Evolutionary conservation across 116 monocot species (phyloP).

Genomic region (Zostera marina): DNA sequence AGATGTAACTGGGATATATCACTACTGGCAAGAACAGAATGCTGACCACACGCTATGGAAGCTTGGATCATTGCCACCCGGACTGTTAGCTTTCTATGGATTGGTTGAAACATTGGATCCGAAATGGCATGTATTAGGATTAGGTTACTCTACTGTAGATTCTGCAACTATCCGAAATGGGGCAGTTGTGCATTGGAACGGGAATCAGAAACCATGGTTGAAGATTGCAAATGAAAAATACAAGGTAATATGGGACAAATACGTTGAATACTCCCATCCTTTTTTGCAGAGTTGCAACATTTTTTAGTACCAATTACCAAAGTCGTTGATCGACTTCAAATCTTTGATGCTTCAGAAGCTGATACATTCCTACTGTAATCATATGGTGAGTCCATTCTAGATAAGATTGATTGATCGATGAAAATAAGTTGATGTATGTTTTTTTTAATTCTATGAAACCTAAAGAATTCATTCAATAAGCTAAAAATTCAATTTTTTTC

Average conservation of each 20-base stretch:
- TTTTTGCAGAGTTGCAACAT: constrained; percentile 50
- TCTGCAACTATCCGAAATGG: constrained; percentile 24
- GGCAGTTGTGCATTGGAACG: constrained; percentile 56
- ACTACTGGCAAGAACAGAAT: constrained; percentile 69
- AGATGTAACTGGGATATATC: constrained; percentile 55
- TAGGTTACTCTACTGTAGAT: constrained; percentile 52
- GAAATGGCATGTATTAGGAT: constrained; percentile 52
- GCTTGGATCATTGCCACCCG: constrained; percentile 57
- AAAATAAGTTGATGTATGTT: too few relatives aligned
- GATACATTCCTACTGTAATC: too few relatives aligned
- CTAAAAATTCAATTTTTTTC: too few relatives aligned
- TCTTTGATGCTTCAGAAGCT: too few relatives aligned
- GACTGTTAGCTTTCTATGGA: constrained; percentile 51
- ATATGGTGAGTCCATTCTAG: too few relatives aligned
- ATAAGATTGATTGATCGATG: too few relatives aligned
- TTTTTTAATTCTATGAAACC: too few relatives aligned
- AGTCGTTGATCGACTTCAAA: too few relatives aligned
- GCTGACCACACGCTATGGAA: constrained; percentile 56
- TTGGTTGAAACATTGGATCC: constrained; percentile 45
- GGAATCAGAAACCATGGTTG: constrained; percentile 76
- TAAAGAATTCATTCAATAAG: too few relatives aligned
- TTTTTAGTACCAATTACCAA: constrained; percentile 4
- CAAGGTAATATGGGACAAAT: constrained; percentile 46
- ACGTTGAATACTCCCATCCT: constrained; percentile 52
- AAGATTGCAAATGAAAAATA: constrained; percentile 69